These are phyloP conservation scores for Nicotiana otophora DNA, from an alignment of 257 asterid genomes.

Conservation along the genomic window DNA sequence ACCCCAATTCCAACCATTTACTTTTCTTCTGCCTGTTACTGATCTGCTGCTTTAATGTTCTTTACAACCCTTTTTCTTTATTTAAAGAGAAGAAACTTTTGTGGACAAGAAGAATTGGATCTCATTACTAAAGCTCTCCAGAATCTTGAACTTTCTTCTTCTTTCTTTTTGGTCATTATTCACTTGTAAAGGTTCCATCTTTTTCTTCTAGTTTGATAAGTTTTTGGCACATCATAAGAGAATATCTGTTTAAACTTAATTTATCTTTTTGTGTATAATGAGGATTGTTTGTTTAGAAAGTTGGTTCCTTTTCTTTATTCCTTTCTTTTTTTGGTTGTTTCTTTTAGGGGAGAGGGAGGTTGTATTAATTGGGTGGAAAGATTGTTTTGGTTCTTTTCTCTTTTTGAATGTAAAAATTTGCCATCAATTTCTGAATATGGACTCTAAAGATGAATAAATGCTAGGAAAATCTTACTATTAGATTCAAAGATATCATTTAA, in stretches of 20 bases:
- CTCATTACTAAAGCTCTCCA: background rate
- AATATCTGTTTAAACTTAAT: background rate
- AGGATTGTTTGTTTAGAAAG: background rate
- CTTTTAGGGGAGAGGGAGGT: background rate
- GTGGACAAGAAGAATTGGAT: background rate
- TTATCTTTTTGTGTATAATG: background rate
- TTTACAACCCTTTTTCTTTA: background rate
- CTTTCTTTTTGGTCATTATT: background rate
- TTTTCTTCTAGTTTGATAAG: background rate
- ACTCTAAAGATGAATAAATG: background rate
- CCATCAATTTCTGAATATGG: background rate
- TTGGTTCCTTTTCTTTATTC: background rate
- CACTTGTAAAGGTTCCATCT: background rate
- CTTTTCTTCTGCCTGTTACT: background rate
- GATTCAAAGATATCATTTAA: background rate
- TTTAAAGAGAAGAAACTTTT: background rate
- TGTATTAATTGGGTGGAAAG: background rate
- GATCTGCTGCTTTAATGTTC: background rate
- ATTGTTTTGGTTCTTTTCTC: background rate
- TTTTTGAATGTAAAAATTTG: background rate
- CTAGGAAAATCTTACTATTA: background rate
- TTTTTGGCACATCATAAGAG: background rate
- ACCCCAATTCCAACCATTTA: background rate
- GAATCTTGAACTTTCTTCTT: background rate
- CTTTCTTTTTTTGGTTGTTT: background rate